Base-by-base conservation (phyloP, 305 asterid species). In the Plantago coronopus region DNA sequence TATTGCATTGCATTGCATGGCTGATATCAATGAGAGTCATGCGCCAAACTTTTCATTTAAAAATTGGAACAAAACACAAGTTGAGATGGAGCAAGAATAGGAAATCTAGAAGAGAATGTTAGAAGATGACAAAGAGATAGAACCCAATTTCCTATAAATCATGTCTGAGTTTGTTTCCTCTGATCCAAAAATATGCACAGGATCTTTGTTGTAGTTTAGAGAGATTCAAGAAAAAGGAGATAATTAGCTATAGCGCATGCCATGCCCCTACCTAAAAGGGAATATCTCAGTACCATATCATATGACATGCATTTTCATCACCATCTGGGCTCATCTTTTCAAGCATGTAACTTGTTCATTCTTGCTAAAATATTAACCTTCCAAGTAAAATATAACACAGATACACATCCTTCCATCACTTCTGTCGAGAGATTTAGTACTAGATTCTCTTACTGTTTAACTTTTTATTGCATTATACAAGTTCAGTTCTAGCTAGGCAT, bases 91-190 rank as follows among this genome's bases (percentile, higher is more conserved):
- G 6, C 20, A 31, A 50, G 57, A 23, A 34, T 22, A 58, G 54
- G 6, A 7, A 27, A 27, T 27, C 31, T 38, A 47, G 71, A 59
- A 69, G 72, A 56, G 84, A 69, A 76, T 76, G 71, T 74, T 21
- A 71, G 75, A 74, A 56, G 69, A 74, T 69, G 78, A 72, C 85
- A 79, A 79, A 74, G 27, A 76, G 56, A 59, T 57, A 73, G 48
- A 65, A 60, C 66, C 74, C 70, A 67, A 68, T 50, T 48, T 31
- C 63, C 63, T 45, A 68, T 63, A 66, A 61, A 64, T 72, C 71
- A 50, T 62, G 57, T 69, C 66, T 56, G 15, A 56, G 37, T 11
- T 18, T 47, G 54, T 61, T 38, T n/a, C 27, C 60, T 29, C 18
- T 50, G 37, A 50, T 50, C 37, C 57, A 51, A 23, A 51, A 22